A percentile compares a stretch with the other conserved stretches of the same genome.
Conservation (phyloP, 1,284 basidiomycete species). For the Leucoagaricus sp. region DNA sequence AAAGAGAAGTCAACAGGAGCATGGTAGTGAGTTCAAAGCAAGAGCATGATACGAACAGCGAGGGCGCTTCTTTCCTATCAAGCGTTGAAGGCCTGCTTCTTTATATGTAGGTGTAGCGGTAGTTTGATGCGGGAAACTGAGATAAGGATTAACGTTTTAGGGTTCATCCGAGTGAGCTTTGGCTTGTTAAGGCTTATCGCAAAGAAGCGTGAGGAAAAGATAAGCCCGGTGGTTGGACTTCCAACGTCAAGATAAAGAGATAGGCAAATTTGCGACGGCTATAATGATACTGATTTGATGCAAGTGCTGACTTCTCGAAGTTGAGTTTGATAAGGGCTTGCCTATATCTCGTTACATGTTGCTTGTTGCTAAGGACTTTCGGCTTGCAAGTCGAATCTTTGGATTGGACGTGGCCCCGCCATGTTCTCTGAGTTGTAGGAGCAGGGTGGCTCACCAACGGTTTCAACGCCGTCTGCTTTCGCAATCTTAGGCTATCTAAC, state of each 20-base stretch:
- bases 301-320: too few relatives aligned
- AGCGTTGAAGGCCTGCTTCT: neutral
- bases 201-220: slow-evolving; percentile 1
- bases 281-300: too few relatives aligned
- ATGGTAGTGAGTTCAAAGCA: too few relatives aligned
- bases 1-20: neutral
- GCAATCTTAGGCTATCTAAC: too few relatives aligned
- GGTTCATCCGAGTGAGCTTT: neutral
- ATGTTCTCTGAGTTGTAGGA: too few relatives aligned
- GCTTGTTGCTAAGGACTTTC: too few relatives aligned
- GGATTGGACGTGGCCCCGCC: too few relatives aligned
- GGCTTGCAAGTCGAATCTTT: too few relatives aligned
- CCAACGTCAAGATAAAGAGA: neutral
- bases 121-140: neutral
- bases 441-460: too few relatives aligned
- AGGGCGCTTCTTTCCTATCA: neutral
- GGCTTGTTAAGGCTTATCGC: neutral
- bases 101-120: neutral
- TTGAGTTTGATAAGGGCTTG: too few relatives aligned
- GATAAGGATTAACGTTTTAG: slow-evolving; percentile 10
- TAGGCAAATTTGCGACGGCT: neutral
- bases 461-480: too few relatives aligned
- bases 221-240: neutral
- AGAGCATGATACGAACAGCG: neutral
- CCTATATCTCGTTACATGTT: too few relatives aligned